Base-by-base conservation (phyloP, 106 monocot species). In the Vanilla planifolia region DNA sequence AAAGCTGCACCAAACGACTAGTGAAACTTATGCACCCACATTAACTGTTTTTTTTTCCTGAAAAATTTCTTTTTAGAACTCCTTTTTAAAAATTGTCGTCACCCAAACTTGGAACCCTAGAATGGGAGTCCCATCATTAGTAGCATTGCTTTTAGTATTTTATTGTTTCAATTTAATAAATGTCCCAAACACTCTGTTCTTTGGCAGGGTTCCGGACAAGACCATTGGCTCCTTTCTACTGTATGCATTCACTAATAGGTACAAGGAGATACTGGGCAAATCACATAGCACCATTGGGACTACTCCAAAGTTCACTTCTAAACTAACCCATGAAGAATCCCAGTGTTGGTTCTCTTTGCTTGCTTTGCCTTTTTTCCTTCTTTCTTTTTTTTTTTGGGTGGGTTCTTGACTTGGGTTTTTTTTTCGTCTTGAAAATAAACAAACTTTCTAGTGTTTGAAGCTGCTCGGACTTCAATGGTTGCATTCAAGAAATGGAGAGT, bases 401-500 rank as follows among this genome's bases (percentile, higher is more conserved):
- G 10, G n/a, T 13, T 24, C 3, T 24, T 32, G 28, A 8, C n/a
- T 13, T 27, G n/a, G n/a, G n/a, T n/a, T n/a, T n/a, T n/a, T n/a
- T n/a, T n/a, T n/a, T n/a, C n/a, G n/a, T n/a, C n/a, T n/a, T n/a
- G n/a, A n/a, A n/a, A n/a, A n/a, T n/a, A n/a, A n/a, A n/a, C n/a
- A n/a, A n/a, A n/a, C n/a, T 40, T 51, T 42, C 23, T 22, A 81
- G 81, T 87, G 69, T 82, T 79, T 60, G 78, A 81, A 72, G 79
- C 87, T 66, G 81, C 79, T 70, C 71, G 69, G 22, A 75, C 70
- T 5, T 87, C 87, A 41, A 82, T 82, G 82, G 72, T 48, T 10
- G 71, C 79, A 25, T 73, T 79, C 56, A 81, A 79, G 69, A 87
- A 82, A 50, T 87, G 87, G 87, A 69, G 77, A 11, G 48, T 61